Percentiles rank a stretch among this genome's conserved stretches.
Evolutionary conservation across 129 eudicot species (phyloP).

Genomic region (Flaveria bidentis): DNA sequence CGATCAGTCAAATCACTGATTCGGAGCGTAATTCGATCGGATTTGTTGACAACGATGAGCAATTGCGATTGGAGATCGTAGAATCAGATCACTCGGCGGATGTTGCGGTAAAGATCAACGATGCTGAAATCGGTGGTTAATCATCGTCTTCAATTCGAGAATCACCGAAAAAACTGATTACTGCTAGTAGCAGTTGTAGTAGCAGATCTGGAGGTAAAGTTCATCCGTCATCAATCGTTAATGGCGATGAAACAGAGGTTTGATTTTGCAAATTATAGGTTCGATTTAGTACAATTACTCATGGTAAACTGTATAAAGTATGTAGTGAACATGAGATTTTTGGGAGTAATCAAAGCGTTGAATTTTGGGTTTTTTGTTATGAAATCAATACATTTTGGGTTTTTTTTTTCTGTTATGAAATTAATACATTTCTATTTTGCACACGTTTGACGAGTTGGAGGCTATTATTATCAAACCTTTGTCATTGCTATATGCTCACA

Average conservation of each 20-base stretch:
- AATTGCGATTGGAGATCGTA: constrained; percentile 29
- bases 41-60: background rate
- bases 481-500: background rate
- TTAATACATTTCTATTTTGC: constrained; percentile 5
- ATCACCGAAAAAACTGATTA: constrained; percentile 26
- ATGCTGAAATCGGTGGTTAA: too few species aligned
- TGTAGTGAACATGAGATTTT: constrained; percentile 26
- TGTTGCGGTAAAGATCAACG: background rate
- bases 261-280: constrained; percentile 4
- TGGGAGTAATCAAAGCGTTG: constrained; percentile 9
- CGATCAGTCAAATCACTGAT: constrained; percentile 4
- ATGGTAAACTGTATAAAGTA: constrained; percentile 2
- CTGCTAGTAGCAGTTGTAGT: constrained; percentile 24
- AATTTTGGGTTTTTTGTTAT: background rate
- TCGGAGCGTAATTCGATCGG: background rate
- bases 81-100: background rate
- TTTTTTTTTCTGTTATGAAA: background rate
- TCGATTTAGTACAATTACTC: too few species aligned
- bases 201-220: constrained; percentile 41
- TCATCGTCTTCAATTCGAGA: constrained; percentile 25
- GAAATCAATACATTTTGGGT: too few species aligned
- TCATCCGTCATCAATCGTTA: constrained; percentile 29
- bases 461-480: background rate
- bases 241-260: constrained; percentile 22
- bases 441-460: constrained; percentile 20